Evolutionary conservation across 495 filamentous ascomycete genomes (phyloP).

Genomic region (Cenococcum geophilum): DNA sequence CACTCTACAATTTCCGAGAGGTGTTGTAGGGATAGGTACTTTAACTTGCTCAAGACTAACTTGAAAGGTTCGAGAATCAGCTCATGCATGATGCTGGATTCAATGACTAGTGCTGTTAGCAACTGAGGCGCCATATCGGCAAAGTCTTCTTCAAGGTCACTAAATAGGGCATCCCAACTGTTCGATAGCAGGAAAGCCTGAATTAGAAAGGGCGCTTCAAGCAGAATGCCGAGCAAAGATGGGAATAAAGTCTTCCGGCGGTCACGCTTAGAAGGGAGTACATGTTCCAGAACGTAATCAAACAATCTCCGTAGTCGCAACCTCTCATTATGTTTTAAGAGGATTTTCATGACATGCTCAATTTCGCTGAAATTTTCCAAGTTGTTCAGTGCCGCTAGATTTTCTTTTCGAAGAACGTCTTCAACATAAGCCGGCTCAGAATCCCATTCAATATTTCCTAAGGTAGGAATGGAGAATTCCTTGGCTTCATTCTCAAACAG

Average conservation of each 20-base stretch:
- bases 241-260: not conserved
- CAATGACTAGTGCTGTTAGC: conserved; percentile 35
- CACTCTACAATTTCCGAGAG: conserved; percentile 40
- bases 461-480: conserved; percentile 40
- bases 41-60: conserved; percentile 33
- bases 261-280: too few species aligned
- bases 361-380: conserved; percentile 5
- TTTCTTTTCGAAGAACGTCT: not conserved
- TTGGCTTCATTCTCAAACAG: conserved; percentile 41
- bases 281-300: conserved; percentile 3
- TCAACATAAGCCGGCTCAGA: not conserved
- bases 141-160: conserved; percentile 22
- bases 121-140: conserved; percentile 23
- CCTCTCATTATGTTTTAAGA: conserved; percentile 11
- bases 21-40: conserved; percentile 29
- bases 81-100: conserved; percentile 31
- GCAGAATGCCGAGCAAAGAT: conserved; percentile 12
- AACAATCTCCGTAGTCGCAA: conserved; percentile 5
- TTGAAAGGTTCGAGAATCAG: conserved; percentile 42
- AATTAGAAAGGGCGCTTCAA: conserved; percentile 10
- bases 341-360: conserved; percentile 1
- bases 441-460: conserved; percentile 36
- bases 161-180: conserved; percentile 21
- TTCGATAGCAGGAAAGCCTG: conserved; percentile 28
- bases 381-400: not conserved